A percentile compares a stretch with the other conserved stretches of the same genome.
These are phyloP conservation scores for Rhododendron griersonianum DNA, from an alignment of 148 eudicot genomes.

Conservation along the genomic window DNA sequence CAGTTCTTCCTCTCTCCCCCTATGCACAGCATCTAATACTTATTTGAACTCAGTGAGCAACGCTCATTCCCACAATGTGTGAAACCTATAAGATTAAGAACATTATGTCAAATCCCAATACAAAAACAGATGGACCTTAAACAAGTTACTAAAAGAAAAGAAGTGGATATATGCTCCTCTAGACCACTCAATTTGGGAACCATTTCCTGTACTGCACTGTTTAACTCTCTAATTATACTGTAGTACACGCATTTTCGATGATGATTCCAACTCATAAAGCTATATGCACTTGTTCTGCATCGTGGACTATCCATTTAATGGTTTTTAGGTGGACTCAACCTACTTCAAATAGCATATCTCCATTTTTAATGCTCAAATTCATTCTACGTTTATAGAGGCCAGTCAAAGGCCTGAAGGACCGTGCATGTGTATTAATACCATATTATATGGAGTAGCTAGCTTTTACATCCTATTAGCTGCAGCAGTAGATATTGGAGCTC, in stretches of 20 bases:
- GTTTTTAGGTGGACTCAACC: not conserved
- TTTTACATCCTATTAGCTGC: not conserved
- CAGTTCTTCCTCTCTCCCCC: not conserved
- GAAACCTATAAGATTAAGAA: not conserved
- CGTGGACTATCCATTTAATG: not conserved
- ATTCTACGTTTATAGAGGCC: not conserved
- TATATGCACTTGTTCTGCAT: not conserved
- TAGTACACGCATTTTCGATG: not conserved
- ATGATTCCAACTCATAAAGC: not conserved
- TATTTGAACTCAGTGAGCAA: not conserved
- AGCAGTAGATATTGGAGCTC: not conserved
- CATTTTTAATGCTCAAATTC: not conserved
- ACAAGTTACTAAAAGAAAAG: not conserved
- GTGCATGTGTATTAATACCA: not conserved
- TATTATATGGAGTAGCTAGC: not conserved
- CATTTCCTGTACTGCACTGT: not conserved
- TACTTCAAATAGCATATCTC: not conserved
- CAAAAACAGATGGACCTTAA: not conserved
- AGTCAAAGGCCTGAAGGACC: not conserved
- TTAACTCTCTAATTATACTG: not conserved
- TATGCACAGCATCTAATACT: constrained; percentile 11
- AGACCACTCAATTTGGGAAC: not conserved
- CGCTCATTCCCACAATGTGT: not conserved
- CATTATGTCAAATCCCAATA: constrained; percentile 5
- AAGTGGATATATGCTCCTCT: not conserved